Base-by-base conservation (phyloP, 169 alveolate species). In the Eimeria tenella region DNA sequence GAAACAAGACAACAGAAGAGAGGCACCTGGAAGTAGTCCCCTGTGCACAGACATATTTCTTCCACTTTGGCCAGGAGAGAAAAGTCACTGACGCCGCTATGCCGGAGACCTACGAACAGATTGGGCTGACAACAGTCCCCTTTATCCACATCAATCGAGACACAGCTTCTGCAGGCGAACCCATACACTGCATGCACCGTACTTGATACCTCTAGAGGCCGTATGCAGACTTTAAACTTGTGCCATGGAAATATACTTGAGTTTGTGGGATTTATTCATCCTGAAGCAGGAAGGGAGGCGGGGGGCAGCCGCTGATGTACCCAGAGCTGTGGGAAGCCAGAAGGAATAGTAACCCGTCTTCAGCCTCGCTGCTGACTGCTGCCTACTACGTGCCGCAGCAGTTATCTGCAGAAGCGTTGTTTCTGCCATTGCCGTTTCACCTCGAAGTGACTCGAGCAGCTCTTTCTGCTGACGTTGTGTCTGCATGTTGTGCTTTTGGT, bases 251-350 rank as follows among this genome's bases (percentile, higher is more conserved):
- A 31, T 31, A 31, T 2, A 31, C 42, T 31, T 31, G 42, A 1
- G 42, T 31, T 1, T 2, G 42, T 31, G 42, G 42, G 42, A 31
- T 31, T 31, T 31, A 31, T 31, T 31, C 42, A 31, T 31, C 42
- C 0, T 42, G n/a, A 11, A 11, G 5, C 23, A 11, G n/a, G 71
- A 5, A 19, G 65, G 31, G 86, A 77, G 60, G 25, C 31, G 8
- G 25, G n/a, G 56, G 21, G 42, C 58, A 74, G 50, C 73, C 83
- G n/a, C 52, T 50, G 56, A 42, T 83, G 7, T 86, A 83, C 96
- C 96, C 42, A 95, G 79, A 10, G 96, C 96, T 8, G 90, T 65
- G 56, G 96, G 96, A 19, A 95, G 91, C 93, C 93, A 95, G 83
- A 95, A 95, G 83, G 95, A 87, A 65, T 95, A 95, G 75, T 93